Base-by-base conservation (phyloP, 2,329 filamentous ascomycete genomes). In the Hymenoscyphus fructigenus region DNA sequence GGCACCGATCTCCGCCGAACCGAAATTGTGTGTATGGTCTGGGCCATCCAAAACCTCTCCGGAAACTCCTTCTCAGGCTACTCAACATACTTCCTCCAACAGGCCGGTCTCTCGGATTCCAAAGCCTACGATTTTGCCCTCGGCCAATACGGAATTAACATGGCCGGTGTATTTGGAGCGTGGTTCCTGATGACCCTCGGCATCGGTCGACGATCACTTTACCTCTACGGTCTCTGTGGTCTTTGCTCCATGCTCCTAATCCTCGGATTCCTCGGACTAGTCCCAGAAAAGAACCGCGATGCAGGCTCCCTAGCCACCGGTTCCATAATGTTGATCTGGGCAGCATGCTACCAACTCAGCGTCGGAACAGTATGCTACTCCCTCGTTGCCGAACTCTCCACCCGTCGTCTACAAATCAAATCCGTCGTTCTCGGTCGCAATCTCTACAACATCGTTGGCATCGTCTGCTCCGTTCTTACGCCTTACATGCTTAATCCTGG, bases 321-420 rank as follows among this genome's bases (percentile, higher is more conserved):
- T 2, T 71, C 73, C 7, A 90, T 97, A 78, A 93, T 97, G 90
- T 82, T 95, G 38, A 78, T 88, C 63, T 95, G 90, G 90, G 89
- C 93, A 0, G 80, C 95, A 57, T 85, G 89, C 72, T 97, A 96
- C 79, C 92, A 97, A 76, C 82, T 94, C 58, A 91, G 91, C 0
- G 92, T 97, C 59, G 93, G 93, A 47, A 95, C 93, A 0, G 92
- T 96, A 7, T 92, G 90, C 77, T 97, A 96, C 79, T 95, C 92
- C 0, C 85, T 97, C 12, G 93, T 97, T 4, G 87, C 91, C 0
- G 93, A 97, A 76, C 79, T 97, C 26, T 93, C 92, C 0, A 92
- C 92, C 0, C 86, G 91, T 15, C 85, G 93, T 1, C 83, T 97
- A 38, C 90, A 93, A 74, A 93, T 96, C 80, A 97, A 97, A 81